Conservation (phyloP, 805 yeast genomes). For the Maudiozyma saulgeensis region DNA sequence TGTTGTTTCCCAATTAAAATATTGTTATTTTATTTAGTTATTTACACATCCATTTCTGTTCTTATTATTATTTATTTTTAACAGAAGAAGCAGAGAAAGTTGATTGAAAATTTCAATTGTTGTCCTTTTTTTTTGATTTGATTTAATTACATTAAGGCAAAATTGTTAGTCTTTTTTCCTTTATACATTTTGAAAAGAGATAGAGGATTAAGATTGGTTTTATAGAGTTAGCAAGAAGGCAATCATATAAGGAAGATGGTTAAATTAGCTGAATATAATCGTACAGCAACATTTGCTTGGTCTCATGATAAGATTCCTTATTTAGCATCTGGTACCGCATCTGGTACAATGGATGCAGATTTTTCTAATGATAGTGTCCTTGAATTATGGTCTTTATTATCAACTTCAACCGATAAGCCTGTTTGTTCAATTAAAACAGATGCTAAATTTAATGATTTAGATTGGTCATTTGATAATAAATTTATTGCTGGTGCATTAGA, state of each 20-base stretch:
- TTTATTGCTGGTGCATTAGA: conserved; percentile 87
- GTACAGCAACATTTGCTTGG: conserved; percentile 97
- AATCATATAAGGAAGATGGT: conserved; percentile 44
- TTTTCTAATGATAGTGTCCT: conserved; percentile 72
- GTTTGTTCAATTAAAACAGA: conserved; percentile 39
- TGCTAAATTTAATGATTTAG: conserved; percentile 66
- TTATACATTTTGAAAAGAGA: too few species aligned
- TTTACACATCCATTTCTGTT: too few species aligned
- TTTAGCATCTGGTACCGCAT: conserved; percentile 86
- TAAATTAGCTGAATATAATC: conserved; percentile 69
- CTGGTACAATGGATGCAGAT: conserved; percentile 88
- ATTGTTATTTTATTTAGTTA: too few species aligned
- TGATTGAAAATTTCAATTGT: too few species aligned
- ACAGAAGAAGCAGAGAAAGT: background rate
- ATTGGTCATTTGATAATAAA: conserved; percentile 63
- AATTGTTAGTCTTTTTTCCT: too few species aligned
- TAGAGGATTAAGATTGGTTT: too few species aligned
- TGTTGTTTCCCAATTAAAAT: too few species aligned
- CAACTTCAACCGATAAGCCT: conserved; percentile 32
- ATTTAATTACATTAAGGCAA: too few species aligned
- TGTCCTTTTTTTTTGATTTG: too few species aligned
- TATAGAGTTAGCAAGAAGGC: too few species aligned
- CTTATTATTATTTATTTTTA: too few species aligned
- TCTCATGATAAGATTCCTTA: conserved; percentile 64
- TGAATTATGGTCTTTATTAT: conserved; percentile 67